Evolutionary conservation across 345 rosid genomes (phyloP).

Genomic region (Clausena lansium): DNA sequence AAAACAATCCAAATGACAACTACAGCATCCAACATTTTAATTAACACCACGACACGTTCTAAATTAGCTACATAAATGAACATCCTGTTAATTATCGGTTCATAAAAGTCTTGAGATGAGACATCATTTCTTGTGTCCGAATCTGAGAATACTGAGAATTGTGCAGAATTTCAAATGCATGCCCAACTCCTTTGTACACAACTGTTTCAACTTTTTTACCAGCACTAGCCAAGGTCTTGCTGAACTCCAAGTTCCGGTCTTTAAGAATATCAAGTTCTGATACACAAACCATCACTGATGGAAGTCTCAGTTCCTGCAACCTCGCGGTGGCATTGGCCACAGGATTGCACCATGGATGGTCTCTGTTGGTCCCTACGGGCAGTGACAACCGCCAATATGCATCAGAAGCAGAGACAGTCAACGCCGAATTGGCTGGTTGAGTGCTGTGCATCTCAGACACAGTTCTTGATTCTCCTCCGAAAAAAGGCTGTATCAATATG

Average conservation of each 20-base stretch:
- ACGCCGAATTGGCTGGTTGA: constrained; percentile 45
- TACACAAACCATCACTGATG: constrained; percentile 50
- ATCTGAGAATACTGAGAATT: constrained; percentile 39
- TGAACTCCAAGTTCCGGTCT: constrained; percentile 59
- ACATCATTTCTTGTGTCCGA: constrained; percentile 57
- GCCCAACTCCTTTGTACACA: constrained; percentile 67
- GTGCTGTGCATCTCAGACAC: constrained; percentile 47
- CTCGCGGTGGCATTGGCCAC: constrained; percentile 18
- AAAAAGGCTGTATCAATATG: constrained; percentile 64
- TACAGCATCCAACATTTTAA: background rate
- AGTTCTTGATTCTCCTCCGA: constrained; percentile 63
- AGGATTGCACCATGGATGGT: constrained; percentile 91
- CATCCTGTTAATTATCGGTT: constrained; percentile 13
- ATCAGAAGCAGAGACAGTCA: constrained; percentile 61
- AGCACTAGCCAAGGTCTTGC: constrained; percentile 41
- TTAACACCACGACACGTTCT: background rate
- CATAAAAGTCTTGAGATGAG: constrained; percentile 54
- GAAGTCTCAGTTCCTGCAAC: constrained; percentile 21
- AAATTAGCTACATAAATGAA: background rate
- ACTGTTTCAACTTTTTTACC: constrained; percentile 58
- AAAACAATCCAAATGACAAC: background rate
- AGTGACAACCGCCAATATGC: constrained; percentile 78
- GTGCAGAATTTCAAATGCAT: constrained; percentile 67
- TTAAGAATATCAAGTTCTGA: constrained; percentile 68
- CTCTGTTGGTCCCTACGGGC: constrained; percentile 61